These are phyloP conservation scores for Thraustotheca clavata DNA, from an alignment of 352 stramenopile genomes.

Conservation along the genomic window DNA sequence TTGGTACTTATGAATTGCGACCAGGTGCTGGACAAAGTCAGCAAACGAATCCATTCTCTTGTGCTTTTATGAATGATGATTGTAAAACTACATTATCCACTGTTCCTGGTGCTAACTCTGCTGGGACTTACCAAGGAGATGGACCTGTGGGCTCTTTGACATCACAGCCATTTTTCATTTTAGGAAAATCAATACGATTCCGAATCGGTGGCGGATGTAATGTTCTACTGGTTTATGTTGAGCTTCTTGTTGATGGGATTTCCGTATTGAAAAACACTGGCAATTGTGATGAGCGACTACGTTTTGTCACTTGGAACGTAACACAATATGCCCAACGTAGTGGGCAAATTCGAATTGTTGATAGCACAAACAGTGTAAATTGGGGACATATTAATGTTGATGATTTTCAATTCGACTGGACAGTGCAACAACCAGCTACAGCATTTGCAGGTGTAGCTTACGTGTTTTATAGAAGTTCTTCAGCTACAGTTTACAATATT, in stretches of 20 bases:
- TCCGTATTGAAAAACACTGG: conserved; percentile 82
- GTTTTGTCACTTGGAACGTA: conserved; percentile 84
- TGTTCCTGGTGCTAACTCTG: conserved; percentile 45
- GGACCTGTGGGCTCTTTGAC: conserved; percentile 88
- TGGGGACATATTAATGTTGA: conserved; percentile 98
- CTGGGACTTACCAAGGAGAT: conserved; percentile 85
- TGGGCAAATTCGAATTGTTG: conserved; percentile 90
- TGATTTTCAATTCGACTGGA: conserved; percentile 91
- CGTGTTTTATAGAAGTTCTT: conserved; percentile 61
- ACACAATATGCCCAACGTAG: conserved; percentile 62
- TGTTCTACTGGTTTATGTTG: conserved; percentile 84
- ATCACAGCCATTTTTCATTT: conserved; percentile 90
- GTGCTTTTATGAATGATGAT: conserved; percentile 60
- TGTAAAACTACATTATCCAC: conserved; percentile 66
- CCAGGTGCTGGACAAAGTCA: conserved; percentile 53
- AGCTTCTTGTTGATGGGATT: conserved; percentile 91
- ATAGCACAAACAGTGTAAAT: conserved; percentile 62
- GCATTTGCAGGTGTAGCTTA: conserved; percentile 70
- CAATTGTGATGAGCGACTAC: conserved; percentile 87
- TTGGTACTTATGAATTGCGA: conserved; percentile 91
- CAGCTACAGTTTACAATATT: conserved; percentile 42
- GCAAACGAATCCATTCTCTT: conserved; percentile 32
- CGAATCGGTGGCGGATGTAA: conserved; percentile 94
- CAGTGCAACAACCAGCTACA: conserved; percentile 53
- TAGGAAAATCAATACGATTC: conserved; percentile 86